phyloP scores from a whole-genome alignment of 2,329 filamentous ascomycete species.

The Colletotrichum sp. region DNA sequence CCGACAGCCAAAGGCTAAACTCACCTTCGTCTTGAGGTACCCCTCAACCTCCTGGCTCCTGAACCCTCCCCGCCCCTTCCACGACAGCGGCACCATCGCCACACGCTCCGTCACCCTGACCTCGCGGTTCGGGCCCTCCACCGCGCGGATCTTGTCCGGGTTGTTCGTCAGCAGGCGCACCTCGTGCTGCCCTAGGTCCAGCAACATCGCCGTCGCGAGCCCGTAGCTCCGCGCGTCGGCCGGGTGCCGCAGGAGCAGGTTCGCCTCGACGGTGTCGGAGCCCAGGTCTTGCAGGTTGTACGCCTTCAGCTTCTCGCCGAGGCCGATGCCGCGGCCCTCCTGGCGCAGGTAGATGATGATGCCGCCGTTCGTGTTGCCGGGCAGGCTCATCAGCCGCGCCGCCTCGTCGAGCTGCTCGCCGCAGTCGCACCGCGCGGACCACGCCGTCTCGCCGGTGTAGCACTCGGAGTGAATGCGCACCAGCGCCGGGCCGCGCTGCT shows the following conservation, averaged over 20 bases:
- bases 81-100: constrained; percentile 93
- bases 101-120: constrained; percentile 88
- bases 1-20: constrained; percentile 29
- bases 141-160: constrained; percentile 92
- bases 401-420: constrained; percentile 98
- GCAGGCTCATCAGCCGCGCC: constrained; percentile 86
- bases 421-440: constrained; percentile 97
- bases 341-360: constrained; percentile 96
- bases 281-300: constrained; percentile 98
- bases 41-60: constrained; percentile 88
- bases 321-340: constrained; percentile 92
- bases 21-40: constrained; percentile 92
- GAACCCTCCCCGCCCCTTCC: constrained; percentile 86
- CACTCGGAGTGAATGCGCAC: constrained; percentile 98
- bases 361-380: constrained; percentile 64
- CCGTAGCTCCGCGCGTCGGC: constrained; percentile 96
- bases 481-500: constrained; percentile 61
- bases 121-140: constrained; percentile 90
- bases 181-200: constrained; percentile 80
- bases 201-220: constrained; percentile 92
- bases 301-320: constrained; percentile 95
- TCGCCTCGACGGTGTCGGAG: constrained; percentile 97
- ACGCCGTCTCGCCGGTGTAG: constrained; percentile 97
- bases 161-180: constrained; percentile 93
- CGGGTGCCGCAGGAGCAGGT: constrained; percentile 86